Conservation (phyloP, 169 alveolate genomes). For the Plasmodium knowlesi region DNA sequence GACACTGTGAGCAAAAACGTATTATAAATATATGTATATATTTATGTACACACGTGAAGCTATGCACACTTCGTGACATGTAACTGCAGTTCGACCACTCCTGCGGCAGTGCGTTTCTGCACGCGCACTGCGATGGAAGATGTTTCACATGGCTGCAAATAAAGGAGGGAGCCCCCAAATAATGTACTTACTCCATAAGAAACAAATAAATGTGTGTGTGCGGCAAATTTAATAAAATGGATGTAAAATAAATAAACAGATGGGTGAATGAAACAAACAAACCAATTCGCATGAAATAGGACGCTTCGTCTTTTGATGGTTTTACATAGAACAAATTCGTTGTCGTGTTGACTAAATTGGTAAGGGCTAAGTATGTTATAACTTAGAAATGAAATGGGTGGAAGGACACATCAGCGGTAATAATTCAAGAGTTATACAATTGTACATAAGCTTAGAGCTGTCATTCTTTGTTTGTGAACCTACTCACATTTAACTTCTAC, state of each 20-base stretch:
- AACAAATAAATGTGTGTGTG: neutral
- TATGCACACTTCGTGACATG: neutral
- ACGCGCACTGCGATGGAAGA: conserved; percentile 71
- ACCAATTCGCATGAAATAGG: neutral
- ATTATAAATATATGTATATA: neutral
- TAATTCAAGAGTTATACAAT: neutral
- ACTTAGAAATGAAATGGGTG: neutral
- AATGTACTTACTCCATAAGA: neutral
- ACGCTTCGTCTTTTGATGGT: neutral
- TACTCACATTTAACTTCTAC: neutral
- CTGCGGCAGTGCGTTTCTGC: conserved; percentile 74
- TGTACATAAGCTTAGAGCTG: neutral
- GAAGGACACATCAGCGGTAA: neutral
- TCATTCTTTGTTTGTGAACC: neutral
- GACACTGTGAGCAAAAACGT: neutral
- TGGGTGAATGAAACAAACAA: neutral
- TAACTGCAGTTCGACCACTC: conserved; percentile 39
- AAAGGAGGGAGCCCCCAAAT: neutral
- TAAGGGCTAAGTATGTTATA: neutral
- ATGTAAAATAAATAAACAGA: neutral
- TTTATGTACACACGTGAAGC: neutral
- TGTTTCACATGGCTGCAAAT: conserved; percentile 73
- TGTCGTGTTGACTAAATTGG: neutral
- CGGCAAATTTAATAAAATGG: neutral
- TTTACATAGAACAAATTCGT: neutral